phyloP scores from a whole-genome alignment of 75 land plant genomes.

The Picea glauca region DNA sequence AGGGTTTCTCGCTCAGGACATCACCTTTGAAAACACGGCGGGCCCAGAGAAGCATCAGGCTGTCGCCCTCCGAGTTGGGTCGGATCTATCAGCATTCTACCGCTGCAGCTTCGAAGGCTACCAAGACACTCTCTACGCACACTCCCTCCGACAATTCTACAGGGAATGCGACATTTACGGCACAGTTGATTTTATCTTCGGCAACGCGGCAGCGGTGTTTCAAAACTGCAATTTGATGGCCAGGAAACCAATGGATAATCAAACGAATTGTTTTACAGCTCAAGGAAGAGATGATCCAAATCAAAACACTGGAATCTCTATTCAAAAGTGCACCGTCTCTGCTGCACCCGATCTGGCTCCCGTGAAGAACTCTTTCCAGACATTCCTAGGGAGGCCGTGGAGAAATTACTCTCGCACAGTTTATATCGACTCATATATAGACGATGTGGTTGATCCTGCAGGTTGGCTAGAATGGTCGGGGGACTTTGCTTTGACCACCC shows the following conservation, averaged over 20 bases:
- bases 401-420: conserved; percentile 15
- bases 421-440: conserved; percentile 11
- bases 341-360: conserved; percentile 13
- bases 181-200: conserved; percentile 63
- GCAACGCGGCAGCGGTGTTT: conserved; percentile 40
- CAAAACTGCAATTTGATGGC: conserved; percentile 42
- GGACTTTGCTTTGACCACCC: conserved; percentile 7
- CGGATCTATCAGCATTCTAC: conserved; percentile 40
- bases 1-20: conserved; percentile 45
- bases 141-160: conserved; percentile 54
- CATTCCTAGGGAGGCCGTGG: conserved; percentile 17
- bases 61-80: conserved; percentile 40
- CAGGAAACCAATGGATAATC: conserved; percentile 27
- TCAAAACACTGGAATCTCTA: conserved; percentile 39
- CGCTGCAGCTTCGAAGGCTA: conserved; percentile 40
- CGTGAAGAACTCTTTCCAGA: neutral
- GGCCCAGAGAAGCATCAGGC: conserved; percentile 59
- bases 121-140: conserved; percentile 60
- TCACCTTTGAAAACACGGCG: conserved; percentile 54
- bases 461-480: conserved; percentile 25
- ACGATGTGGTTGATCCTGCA: conserved; percentile 12
- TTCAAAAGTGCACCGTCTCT: conserved; percentile 21
- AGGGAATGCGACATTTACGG: conserved; percentile 42
- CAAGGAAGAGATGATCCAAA: conserved; percentile 39
- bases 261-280: conserved; percentile 46